Conservation (phyloP, 2,329 filamentous ascomycete species). For the Cladophialophora carrionii region DNA sequence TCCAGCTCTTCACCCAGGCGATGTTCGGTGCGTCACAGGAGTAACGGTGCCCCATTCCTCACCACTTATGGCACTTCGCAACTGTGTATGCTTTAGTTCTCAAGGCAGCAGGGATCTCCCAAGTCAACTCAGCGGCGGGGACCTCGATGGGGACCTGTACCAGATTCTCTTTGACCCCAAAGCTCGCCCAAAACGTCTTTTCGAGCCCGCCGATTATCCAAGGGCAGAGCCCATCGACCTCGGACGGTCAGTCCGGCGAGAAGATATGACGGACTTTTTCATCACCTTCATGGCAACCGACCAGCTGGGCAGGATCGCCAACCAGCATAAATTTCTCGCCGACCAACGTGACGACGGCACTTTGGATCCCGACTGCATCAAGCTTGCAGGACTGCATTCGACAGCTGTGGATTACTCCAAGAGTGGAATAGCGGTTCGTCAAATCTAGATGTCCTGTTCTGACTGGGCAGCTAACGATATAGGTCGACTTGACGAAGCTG, state of each 20-base stretch:
- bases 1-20: constrained; percentile 79
- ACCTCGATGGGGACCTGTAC: constrained; percentile 82
- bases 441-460: not conserved
- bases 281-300: constrained; percentile 74
- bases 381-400: constrained; percentile 67
- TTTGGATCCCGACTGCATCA: constrained; percentile 54
- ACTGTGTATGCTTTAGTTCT: constrained; percentile 79
- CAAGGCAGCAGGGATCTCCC: constrained; percentile 73
- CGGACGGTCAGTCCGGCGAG: constrained; percentile 59
- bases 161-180: constrained; percentile 72
- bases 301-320: constrained; percentile 67
- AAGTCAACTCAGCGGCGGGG: constrained; percentile 77
- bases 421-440: constrained; percentile 62
- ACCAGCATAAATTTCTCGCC: constrained; percentile 65
- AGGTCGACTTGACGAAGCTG: constrained; percentile 54
- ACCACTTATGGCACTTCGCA: constrained; percentile 64
- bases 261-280: constrained; percentile 80
- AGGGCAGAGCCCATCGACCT: constrained; percentile 61
- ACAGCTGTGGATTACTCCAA: constrained; percentile 77
- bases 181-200: constrained; percentile 37
- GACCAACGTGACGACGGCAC: constrained; percentile 62
- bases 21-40: constrained; percentile 69
- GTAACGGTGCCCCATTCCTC: constrained; percentile 62
- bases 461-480: not conserved
- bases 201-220: constrained; percentile 71